Evolutionary conservation across 2,329 filamentous ascomycete species (phyloP), one percentile per base, ranked within the genome.

Genomic region (Fusarium sp.): DNA sequence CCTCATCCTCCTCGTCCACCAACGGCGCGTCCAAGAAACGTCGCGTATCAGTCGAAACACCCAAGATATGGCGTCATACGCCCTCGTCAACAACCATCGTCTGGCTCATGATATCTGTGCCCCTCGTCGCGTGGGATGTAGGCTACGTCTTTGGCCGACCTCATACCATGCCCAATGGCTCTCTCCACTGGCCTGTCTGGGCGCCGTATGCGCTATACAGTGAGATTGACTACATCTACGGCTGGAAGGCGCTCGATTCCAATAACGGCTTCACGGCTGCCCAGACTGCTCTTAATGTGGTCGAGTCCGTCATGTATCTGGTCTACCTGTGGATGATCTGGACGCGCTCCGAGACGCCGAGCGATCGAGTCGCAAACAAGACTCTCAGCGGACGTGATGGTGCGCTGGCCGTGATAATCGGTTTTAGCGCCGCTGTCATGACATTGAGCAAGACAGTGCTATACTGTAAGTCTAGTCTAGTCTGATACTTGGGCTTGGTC

Each of bases 181-280:
- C 75, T 42, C 79, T 89, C 48, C 91, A 96, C 78, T 80, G 77
- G 78, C 90, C 90, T 2, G 69, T 96, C 37, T 97, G 86, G 84
- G 78, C 77, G 27, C 92, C 91, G 0, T 97, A 97, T 77, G 85
- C 84, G 70, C 84, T 96, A 2, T 96, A 97, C 78, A 91, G 89
- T 53, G 79, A 82, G 46, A 80, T 96, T 65, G 93, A 97, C 76
- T 81, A 93, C 74, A 81, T 94, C 29, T 97, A 97, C 78, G 92
- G 92, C 36, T 88, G 84, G 80, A 87, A 88, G 68, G 88, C 89
- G 4, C 92, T 84, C 73, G 77, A 90, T 58, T 80, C 80, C 14
- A 75, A 81, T 19, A 87, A 88, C 71, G 92, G 92, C 32, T 97
- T 96, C 76, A 91, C 90, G 0, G 84, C 82, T 37, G 91, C 92